Conservation (phyloP, 140 eudicot genomes). For the Bidens hawaiensis region DNA sequence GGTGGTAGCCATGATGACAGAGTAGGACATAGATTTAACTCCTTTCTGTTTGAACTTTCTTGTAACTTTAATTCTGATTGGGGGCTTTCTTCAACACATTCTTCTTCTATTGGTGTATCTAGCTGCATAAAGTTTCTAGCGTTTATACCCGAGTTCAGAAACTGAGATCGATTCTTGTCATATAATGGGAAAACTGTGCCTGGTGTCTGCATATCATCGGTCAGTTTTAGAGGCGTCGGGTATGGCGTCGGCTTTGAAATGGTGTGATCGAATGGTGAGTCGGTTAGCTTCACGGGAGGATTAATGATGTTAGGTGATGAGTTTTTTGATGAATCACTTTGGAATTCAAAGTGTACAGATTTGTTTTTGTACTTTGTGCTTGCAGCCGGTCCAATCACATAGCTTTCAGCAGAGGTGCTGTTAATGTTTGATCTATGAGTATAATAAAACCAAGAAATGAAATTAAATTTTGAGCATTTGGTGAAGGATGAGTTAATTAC, state of each 20-base stretch:
- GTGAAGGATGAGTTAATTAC: constrained; percentile 23
- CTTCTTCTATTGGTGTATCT: constrained; percentile 39
- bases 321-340: constrained; percentile 40
- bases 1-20: constrained; percentile 53
- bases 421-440: not conserved
- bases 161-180: constrained; percentile 62
- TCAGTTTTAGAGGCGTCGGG: constrained; percentile 70
- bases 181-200: constrained; percentile 76
- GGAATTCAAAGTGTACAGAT: constrained; percentile 53
- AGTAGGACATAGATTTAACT: constrained; percentile 31
- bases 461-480: not conserved
- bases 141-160: constrained; percentile 50
- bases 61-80: constrained; percentile 20
- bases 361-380: constrained; percentile 38
- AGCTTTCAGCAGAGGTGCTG: constrained; percentile 23
- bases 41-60: constrained; percentile 28
- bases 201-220: constrained; percentile 91
- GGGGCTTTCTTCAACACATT: constrained; percentile 31
- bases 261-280: constrained; percentile 20
- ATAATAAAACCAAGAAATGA: not conserved
- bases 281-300: constrained; percentile 28
- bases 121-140: constrained; percentile 29
- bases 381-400: constrained; percentile 8
- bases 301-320: constrained; percentile 30
- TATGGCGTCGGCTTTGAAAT: constrained; percentile 54